phyloP scores from a whole-genome alignment of 192 early-diverging fungal species.

The Coemansia sp. region DNA sequence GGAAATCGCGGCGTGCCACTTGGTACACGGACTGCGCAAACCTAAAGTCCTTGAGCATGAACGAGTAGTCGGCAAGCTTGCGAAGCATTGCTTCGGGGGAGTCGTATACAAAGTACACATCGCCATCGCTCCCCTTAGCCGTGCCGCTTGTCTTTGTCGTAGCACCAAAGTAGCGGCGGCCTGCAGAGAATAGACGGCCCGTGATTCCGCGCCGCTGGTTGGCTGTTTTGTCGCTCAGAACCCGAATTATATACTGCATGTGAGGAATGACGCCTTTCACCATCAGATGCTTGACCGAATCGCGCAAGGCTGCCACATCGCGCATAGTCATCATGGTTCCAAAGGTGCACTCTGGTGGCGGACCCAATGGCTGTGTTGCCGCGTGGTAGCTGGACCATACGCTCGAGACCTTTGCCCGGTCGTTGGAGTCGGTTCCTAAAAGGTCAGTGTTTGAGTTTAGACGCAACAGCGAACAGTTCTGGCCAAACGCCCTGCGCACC shows the following conservation, averaged over 20 bases:
- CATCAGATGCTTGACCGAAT: slow-evolving; percentile 61
- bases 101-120: slow-evolving; percentile 59
- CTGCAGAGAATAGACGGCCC: slow-evolving; percentile 81
- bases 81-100: slow-evolving; percentile 92
- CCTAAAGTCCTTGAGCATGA: slow-evolving; percentile 93
- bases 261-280: slow-evolving; percentile 76
- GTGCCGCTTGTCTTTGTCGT: slow-evolving; percentile 21
- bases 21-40: slow-evolving; percentile 91
- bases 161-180: slow-evolving; percentile 81
- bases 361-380: slow-evolving; percentile 15
- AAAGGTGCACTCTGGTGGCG: slow-evolving; percentile 9
- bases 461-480: slow-evolving; percentile 39
- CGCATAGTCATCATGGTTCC: slow-evolving; percentile 47
- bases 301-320: slow-evolving; percentile 48
- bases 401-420: slow-evolving; percentile 29
- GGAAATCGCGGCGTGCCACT: slow-evolving; percentile 81
- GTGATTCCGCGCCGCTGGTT: slow-evolving; percentile 83
- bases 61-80: slow-evolving; percentile 91
- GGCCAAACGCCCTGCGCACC: slow-evolving; percentile 47
- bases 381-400: slow-evolving; percentile 36
- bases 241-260: slow-evolving; percentile 85
- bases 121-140: slow-evolving; percentile 26
- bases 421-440: slow-evolving; percentile 13
- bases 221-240: slow-evolving; percentile 91
- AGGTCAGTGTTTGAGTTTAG: slow-evolving; percentile 44